These are phyloP conservation scores for Coriolopsis trogii DNA, from an alignment of 1,284 basidiomycete genomes.

Conservation along the genomic window DNA sequence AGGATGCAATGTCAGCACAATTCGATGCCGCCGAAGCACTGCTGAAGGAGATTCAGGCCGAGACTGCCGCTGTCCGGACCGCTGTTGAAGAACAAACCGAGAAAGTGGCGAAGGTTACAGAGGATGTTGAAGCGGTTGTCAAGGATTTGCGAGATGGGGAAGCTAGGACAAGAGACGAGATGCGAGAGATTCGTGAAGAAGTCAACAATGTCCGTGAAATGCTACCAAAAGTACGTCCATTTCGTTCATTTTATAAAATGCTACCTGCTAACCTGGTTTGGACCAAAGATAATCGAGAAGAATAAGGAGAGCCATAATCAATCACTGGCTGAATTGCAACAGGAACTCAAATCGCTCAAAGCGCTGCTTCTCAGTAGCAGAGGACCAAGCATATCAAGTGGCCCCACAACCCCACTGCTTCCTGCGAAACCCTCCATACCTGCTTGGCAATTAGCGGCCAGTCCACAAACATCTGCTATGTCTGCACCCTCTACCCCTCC, in stretches of 20 bases:
- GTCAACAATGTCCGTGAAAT: conserved; percentile 89
- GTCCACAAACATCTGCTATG: conserved; percentile 19
- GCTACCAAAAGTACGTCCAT: conserved; percentile 76
- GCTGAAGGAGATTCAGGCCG: conserved; percentile 80
- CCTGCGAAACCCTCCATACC: conserved; percentile 78
- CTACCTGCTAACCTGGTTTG: background rate
- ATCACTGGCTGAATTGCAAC: conserved; percentile 84
- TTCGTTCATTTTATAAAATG: background rate
- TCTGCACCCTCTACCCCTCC: conserved; percentile 28
- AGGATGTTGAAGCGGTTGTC: conserved; percentile 82
- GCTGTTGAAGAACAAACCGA: conserved; percentile 85
- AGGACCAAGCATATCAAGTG: conserved; percentile 53
- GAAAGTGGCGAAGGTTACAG: conserved; percentile 76
- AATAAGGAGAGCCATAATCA: conserved; percentile 84
- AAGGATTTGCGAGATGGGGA: conserved; percentile 81
- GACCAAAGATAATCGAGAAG: conserved; percentile 94
- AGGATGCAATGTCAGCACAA: conserved; percentile 83
- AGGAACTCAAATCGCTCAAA: conserved; percentile 95
- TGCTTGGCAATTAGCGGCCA: conserved; percentile 78
- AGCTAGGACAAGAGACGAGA: conserved; percentile 81
- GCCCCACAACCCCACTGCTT: conserved; percentile 52
- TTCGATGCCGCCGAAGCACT: conserved; percentile 92
- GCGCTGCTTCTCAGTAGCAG: conserved; percentile 88
- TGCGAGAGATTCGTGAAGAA: conserved; percentile 91
- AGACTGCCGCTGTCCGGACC: conserved; percentile 72